Evolutionary conservation across 345 rosid species (phyloP), one percentile per base, ranked within the genome.

Genomic region (Cardamine resedifolia): DNA sequence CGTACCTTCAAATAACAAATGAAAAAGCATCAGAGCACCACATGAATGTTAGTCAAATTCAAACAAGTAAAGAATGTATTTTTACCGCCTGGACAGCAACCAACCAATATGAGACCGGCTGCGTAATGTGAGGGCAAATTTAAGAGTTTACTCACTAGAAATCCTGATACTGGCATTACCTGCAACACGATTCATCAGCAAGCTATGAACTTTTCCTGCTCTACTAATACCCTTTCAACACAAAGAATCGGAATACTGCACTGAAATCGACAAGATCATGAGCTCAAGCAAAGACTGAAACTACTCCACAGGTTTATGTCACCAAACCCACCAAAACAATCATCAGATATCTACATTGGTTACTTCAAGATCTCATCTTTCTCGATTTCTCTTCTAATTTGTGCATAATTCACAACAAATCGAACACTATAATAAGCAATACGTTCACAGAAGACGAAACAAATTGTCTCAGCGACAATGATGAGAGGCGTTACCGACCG

Each of bases 11-110:
- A 66, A n/a, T 30, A 79, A 23, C 34, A 36, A 50, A 75, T 19
- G 71, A 23, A 56, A 59, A 28, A 64, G 3, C 43, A 49, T 31
- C 66, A 67, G 38, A 56, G 3, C 66, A 48, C 49, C 48, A 66
- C 34, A 72, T 56, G 4, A 66, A 34, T 5, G 24, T 52, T 58
- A 6, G 1, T 11, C 53, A 33, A 27, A 7, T 24, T 38, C 58
- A 60, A 48, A 16, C 23, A 52, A 52, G 45, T 47, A 64, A 67
- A 24, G 15, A 5, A 43, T 50, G 45, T 30, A 78, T 56, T 1
- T 3, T 39, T 84, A 94, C 98, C 98, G 58, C 95, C 96, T 69
- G 98, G 97, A 75, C 96, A 94, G 79, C 97, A 94, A 73, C 85
- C 86, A 64, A 90, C 98, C 78, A 93, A 78, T 71, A 93, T 93